Base-by-base conservation (phyloP, 495 filamentous ascomycete species). In the Tuber magnatum region DNA sequence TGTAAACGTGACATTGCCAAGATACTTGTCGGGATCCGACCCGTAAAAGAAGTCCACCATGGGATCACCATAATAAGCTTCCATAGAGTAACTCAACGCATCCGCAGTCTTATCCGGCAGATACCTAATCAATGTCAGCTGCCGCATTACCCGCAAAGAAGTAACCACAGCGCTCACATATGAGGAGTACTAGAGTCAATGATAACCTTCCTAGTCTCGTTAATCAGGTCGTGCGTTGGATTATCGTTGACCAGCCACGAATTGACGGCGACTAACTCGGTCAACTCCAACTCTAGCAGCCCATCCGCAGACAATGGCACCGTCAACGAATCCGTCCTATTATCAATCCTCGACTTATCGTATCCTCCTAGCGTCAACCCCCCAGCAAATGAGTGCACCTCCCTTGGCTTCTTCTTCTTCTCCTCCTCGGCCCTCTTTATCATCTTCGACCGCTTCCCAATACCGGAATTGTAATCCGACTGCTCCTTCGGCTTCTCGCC, bases 101-200 rank as follows among this genome's bases (percentile, higher is more conserved):
- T 71, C 56, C 8, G 80, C 75, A 5, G 72, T 70, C 18, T 65
- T 56, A 61, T 81, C 75, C 7, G 80, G 80, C 20, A 81, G 51
- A 73, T 81, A 81, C 44, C 77, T 79, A 70, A 39, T 71, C 68
- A 46, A 44, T 41, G 32, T 79, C 56, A 79, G 70, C 69, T 69
- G 35, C 44, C 56, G 39, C 43, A 28, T 44, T 42, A 71, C 46
- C 10, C 32, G 22, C 16, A 69, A 46, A 7, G 32, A 28, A 42
- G n/a, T 38, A 44, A 8, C 65, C 44, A 38, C 7, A 39, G 74
- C n/a, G 77, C 77, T 79, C 76, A 79, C 79, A 81, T 78, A 71
- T 81, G 74, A 39, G 80, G 80, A 39, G 80, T 81, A 39, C 78
- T 77, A 16, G 80, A 75, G 71, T 81, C 80, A 61, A 81, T 81